These are phyloP conservation scores for Symbiodinium pilosum DNA, from an alignment of 73 alveolate species.

Conservation along the genomic window DNA sequence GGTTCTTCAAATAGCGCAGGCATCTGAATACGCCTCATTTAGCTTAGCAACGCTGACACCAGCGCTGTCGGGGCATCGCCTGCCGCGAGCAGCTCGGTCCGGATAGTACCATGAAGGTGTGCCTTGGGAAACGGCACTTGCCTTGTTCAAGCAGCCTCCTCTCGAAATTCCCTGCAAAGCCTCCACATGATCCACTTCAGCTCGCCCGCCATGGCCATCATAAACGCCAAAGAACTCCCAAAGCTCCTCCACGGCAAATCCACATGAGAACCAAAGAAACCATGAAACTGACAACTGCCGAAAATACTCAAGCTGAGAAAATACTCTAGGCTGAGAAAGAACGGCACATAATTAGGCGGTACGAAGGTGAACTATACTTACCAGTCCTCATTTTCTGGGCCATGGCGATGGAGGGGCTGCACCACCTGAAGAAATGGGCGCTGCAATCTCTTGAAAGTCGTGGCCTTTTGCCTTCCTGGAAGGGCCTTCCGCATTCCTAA, in stretches of 20 bases:
- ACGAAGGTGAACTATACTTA: no score
- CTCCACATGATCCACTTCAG: conserved; percentile 96
- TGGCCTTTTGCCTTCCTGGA: no score
- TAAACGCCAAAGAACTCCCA: conserved; percentile 96
- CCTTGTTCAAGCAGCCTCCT: neutral
- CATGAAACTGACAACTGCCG: neutral
- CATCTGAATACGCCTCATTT: no score
- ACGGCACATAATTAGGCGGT: no score
- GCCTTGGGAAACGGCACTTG: neutral
- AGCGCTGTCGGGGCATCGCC: neutral
- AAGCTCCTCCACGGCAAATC: conserved; percentile 15
- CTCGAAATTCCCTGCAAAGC: neutral
- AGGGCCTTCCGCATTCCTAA: no score
- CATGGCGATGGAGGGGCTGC: conserved; percentile 34
- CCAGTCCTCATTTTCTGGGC: conserved; percentile 62
- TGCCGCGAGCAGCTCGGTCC: neutral
- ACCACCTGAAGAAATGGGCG: conserved; percentile 43
- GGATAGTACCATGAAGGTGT: neutral
- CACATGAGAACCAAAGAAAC: neutral
- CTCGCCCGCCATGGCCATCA: conserved; percentile 98
- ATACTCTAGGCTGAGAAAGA: no score
- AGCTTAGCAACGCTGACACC: neutral
- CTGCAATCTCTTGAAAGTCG: no score
- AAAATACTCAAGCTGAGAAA: neutral
- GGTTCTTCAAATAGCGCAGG: no score